Base-by-base conservation (phyloP, 371 early-diverging fungal species). In the Rhizomucor pusillus region DNA sequence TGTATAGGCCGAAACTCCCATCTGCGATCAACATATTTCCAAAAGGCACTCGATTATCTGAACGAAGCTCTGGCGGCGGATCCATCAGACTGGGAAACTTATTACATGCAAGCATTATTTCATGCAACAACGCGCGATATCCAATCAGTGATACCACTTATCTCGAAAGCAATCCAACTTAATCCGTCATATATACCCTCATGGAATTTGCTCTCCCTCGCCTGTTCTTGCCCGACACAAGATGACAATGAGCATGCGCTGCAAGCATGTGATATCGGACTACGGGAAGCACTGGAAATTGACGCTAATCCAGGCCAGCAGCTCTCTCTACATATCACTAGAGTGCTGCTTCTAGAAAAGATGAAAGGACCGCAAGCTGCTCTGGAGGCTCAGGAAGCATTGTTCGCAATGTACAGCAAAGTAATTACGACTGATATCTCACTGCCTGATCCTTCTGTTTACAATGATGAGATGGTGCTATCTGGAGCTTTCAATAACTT, bases 151-250 rank as follows among this genome's bases (percentile, higher is more conserved):
- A 75, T 86, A 1, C 35, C 51, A 2, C 59, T 75, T 0, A 69
- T 89, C 7, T 81, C 83, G 47, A 69, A 80, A 23, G 81, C 92
- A 0, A 57, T 93, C 24, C 66, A 69, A 47, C 54, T 86, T 18
- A 79, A 91, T 19, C 62, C 88, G 0, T 52, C 69, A 2, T 76
- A 85, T 47, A 70, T 87, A 18, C 76, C 86, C 7, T 87, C 92
- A 1, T 96, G 93, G 93, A 90, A 96, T 65, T 75, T 96, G 20
- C 65, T 96, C 23, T 87, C 86, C 0, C 77, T 94, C 39, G 62
- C 93, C 33, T 71, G 88, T 13, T 85, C 90, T 14, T 81, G 86
- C 5, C 64, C 82, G 49, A 94, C 92, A 0, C 54, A 87, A 50
- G 70, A 83, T 47, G 76, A 90, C 11, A 82, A 89, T 59, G 80